These are phyloP conservation scores for Phytophthora idaei DNA, from an alignment of 352 stramenopile genomes.

Conservation along the genomic window DNA sequence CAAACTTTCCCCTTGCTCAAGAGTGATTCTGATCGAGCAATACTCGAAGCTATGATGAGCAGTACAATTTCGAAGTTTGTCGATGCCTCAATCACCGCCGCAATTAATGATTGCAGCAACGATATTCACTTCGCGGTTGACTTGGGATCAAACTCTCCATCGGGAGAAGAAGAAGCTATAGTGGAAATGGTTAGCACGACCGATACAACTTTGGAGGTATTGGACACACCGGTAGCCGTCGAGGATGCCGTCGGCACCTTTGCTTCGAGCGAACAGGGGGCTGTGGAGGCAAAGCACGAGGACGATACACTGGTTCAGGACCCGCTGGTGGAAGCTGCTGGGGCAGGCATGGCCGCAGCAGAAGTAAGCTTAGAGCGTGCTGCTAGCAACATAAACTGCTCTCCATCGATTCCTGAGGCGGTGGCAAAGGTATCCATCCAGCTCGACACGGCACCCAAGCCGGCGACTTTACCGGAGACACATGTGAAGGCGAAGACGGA, in stretches of 20 bases:
- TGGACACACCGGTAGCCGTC: not conserved
- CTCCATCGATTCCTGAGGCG: too few species aligned
- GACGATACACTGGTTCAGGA: not conserved
- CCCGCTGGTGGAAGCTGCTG: slow-evolving; percentile 5
- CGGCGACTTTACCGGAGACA: too few species aligned
- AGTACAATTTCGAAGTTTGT: slow-evolving; percentile 26
- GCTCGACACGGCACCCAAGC: too few species aligned
- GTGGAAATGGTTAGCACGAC: not conserved
- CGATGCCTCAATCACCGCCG: slow-evolving; percentile 9
- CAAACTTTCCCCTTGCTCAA: slow-evolving; percentile 12
- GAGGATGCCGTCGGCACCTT: not conserved
- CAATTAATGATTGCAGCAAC: slow-evolving; percentile 30
- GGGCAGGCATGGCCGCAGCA: not conserved
- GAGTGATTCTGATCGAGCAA: slow-evolving; percentile 31
- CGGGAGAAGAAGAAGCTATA: not conserved
- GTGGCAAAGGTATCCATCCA: too few species aligned
- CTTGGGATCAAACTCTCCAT: not conserved
- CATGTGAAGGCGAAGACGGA: too few species aligned
- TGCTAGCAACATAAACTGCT: too few species aligned
- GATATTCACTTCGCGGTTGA: not conserved
- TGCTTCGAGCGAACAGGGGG: not conserved
- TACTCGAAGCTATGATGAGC: slow-evolving; percentile 33
- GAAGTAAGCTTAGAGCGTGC: not conserved
- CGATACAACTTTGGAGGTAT: slow-evolving; percentile 1
- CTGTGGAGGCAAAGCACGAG: not conserved